Conservation (phyloP, 306 rosid species). For the Alnus glutinosa region DNA sequence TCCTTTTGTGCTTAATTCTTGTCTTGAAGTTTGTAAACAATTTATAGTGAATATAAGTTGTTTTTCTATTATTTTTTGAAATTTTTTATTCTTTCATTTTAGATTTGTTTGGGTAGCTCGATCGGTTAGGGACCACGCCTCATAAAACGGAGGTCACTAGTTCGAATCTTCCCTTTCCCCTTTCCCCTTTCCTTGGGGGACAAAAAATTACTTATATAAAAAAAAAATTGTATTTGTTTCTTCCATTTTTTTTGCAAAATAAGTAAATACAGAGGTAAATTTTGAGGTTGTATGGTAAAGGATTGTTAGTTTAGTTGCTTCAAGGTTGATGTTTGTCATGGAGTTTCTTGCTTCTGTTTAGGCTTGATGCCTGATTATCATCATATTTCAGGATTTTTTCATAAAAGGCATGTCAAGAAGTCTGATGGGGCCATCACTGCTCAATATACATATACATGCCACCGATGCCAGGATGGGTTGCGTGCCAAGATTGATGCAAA, state of each 20-base stretch:
- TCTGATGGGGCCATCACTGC: conserved; percentile 52
- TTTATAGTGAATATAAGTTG: neutral
- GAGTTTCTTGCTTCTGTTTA: conserved; percentile 17
- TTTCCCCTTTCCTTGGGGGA: too few relatives aligned
- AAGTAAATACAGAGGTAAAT: neutral
- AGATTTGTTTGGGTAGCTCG: too few relatives aligned
- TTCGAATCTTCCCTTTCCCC: too few relatives aligned
- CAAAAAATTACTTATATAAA: too few relatives aligned
- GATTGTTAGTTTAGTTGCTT: conserved; percentile 4
- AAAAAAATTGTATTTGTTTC: neutral
- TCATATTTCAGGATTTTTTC: conserved; percentile 69
- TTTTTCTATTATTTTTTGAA: neutral
- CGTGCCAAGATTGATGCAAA: conserved; percentile 43
- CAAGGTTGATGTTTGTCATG: conserved; percentile 14
- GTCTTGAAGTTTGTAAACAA: neutral
- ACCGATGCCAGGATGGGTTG: conserved; percentile 58
- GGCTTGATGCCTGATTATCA: conserved; percentile 28
- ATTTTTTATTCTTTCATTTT: neutral
- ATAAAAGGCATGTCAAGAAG: conserved; percentile 82
- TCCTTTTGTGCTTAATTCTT: conserved; percentile 16
- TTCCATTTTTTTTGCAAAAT: neutral
- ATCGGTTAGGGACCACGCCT: too few relatives aligned
- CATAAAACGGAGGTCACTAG: too few relatives aligned
- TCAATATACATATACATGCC: conserved; percentile 61
- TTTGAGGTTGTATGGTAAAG: neutral